Percentiles rank a stretch among this genome's conserved stretches.
These are phyloP conservation scores for Alternaria ventricosa DNA, from an alignment of 2,329 filamentous ascomycete species.

Conservation along the genomic window DNA sequence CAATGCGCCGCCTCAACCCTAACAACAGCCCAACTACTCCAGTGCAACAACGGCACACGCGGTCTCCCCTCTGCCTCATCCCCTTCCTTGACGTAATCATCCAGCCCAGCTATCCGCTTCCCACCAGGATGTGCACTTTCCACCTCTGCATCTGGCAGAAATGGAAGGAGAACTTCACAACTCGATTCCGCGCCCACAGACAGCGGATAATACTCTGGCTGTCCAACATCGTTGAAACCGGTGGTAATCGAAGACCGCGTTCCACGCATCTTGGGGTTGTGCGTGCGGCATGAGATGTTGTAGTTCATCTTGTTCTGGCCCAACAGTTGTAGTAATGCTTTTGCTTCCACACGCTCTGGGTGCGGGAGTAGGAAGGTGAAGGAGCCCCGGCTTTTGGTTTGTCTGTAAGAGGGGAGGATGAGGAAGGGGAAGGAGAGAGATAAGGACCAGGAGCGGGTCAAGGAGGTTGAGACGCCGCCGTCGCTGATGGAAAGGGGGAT, in stretches of 20 bases:
- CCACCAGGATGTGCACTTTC: neutral
- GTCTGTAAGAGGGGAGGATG: too few species aligned
- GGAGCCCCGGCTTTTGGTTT: too few species aligned
- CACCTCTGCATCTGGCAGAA: slow-evolving; percentile 15
- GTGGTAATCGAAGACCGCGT: too few species aligned
- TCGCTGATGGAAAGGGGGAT: too few species aligned
- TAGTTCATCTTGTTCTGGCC: neutral
- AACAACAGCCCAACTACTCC: neutral
- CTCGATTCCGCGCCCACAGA: slow-evolving; percentile 16
- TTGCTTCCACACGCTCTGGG: neutral
- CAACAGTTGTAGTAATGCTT: neutral
- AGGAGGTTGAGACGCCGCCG: too few species aligned
- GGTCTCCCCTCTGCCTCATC: neutral
- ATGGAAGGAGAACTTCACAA: slow-evolving; percentile 8
- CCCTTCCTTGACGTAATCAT: neutral
- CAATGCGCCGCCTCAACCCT: slow-evolving; percentile 2
- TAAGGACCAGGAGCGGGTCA: too few species aligned
- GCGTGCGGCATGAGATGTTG: neutral
- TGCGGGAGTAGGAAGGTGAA: too few species aligned
- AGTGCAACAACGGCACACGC: slow-evolving; percentile 1
- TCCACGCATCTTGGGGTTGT: neutral
- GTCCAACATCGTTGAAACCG: too few species aligned
- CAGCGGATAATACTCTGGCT: too few species aligned
- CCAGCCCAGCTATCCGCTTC: neutral
- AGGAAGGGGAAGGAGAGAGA: too few species aligned